phyloP scores from a whole-genome alignment of 1,284 basidiomycete genomes.

The Hemileia vastatrix region DNA sequence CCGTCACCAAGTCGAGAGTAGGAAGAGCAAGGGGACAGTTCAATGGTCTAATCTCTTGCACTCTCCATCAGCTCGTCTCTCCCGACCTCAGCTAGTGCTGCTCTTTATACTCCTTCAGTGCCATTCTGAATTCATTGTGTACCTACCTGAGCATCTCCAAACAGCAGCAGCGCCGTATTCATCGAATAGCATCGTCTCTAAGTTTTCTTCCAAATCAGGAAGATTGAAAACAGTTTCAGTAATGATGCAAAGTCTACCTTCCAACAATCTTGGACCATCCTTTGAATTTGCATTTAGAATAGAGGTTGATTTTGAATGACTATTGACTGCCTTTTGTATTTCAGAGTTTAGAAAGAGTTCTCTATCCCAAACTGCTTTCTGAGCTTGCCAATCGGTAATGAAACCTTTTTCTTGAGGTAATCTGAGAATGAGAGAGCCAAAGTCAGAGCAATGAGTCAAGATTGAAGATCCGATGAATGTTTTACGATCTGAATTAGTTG shows the following conservation, averaged over 20 bases:
- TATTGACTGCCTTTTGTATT: slow-evolving; percentile 4
- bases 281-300: slow-evolving; percentile 1
- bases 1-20: slow-evolving; percentile 4
- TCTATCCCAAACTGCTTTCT: slow-evolving; percentile 82
- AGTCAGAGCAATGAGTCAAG: slow-evolving; percentile 30
- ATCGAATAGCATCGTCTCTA: slow-evolving; percentile 89
- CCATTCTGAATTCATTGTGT: slow-evolving; percentile 9
- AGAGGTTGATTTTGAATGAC: neutral
- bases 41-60: too few species aligned
- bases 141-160: slow-evolving; percentile 67
- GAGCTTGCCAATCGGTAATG: slow-evolving; percentile 80
- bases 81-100: too few species aligned
- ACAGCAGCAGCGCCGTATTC: slow-evolving; percentile 86
- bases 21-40: slow-evolving; percentile 26
- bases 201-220: slow-evolving; percentile 76
- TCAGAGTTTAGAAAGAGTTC: slow-evolving; percentile 55
- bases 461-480: slow-evolving; percentile 30
- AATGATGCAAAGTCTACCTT: slow-evolving; percentile 50
- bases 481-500: neutral
- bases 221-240: slow-evolving; percentile 91
- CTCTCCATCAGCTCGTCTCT: too few species aligned
- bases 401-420: too few species aligned
- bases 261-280: slow-evolving; percentile 21
- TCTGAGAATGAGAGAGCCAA: slow-evolving; percentile 35
- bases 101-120: too few species aligned